Conservation (phyloP, 805 yeast species). For the Kodamaea leandrae region DNA sequence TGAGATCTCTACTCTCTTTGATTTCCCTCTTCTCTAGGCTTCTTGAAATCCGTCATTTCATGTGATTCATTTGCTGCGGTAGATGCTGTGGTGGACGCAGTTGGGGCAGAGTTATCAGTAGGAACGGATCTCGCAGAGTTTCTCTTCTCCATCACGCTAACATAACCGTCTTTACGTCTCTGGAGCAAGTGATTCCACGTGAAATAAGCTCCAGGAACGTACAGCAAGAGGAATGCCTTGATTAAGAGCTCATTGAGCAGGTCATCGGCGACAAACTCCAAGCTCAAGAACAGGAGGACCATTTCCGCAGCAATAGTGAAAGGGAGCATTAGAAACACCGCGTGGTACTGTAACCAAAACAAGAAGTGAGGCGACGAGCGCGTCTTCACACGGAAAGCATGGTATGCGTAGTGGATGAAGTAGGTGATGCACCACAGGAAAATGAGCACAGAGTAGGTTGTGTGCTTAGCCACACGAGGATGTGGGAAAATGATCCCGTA, state of each 20-base stretch:
- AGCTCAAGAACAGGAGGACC: conserved; percentile 33
- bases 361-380: conserved; percentile 33
- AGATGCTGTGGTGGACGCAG: neutral
- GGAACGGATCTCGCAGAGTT: neutral
- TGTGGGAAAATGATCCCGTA: conserved; percentile 42
- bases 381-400: conserved; percentile 36
- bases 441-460: conserved; percentile 38
- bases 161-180: conserved; percentile 21
- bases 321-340: conserved; percentile 36
- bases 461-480: conserved; percentile 42
- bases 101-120: neutral
- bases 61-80: neutral
- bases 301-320: conserved; percentile 32
- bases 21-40: neutral
- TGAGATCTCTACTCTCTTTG: no score
- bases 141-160: conserved; percentile 17
- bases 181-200: conserved; percentile 30
- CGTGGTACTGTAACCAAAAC: conserved; percentile 36
- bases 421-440: conserved; percentile 35
- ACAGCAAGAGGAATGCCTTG: conserved; percentile 27
- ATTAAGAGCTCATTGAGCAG: conserved; percentile 24
- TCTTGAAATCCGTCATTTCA: neutral
- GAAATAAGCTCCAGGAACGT: conserved; percentile 37
- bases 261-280: conserved; percentile 26
- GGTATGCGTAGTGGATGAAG: conserved; percentile 33